Base-by-base conservation (phyloP, 2,329 filamentous ascomycete genomes). In the Fusarium miscanthi region DNA sequence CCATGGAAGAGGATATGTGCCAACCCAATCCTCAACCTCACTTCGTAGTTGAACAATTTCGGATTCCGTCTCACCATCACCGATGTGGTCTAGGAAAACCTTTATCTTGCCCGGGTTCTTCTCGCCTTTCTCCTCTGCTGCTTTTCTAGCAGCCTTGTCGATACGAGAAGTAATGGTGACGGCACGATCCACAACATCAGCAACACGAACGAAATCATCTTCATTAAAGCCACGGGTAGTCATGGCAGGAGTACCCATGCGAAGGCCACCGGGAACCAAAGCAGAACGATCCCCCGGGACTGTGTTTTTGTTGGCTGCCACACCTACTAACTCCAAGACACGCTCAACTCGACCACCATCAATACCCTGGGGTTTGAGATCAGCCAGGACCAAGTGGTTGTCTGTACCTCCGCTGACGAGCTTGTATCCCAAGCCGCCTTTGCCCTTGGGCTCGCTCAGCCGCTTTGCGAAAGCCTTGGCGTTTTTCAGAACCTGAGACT, bases 281-380 rank as follows among this genome's bases (percentile, higher is more conserved):
- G 96, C 96, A 2, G 94, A 97, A 80, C 92, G 94, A 84, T 99
- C 96, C 46, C 95, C 96, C 2, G 96, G 96, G 0, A 98, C 95
- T 12, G 96, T 98, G 86, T 99, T 99, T 89, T 99, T 99, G 88
- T 99, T 99, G 81, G 93, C 93, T n/a, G 96, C 96, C 58, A 98
- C 95, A 77, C 95, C 95, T 74, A 97, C 94, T 51, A 97, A 90
- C 82, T 98, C 95, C 30, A 98, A 88, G 21, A 97, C 91, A 51
- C 94, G 91, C 85, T 98, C 95, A 19, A 97, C 94, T 59, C 95
- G 92, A 30, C 93, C 92, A 75, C 95, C 95, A 79, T 99, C 96
- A 69, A 99, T 91, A 64, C 88, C 88, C 80, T 96, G 93, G 41
- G 93, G 91, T 85, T 97, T 97, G 56, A 99, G 89, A 82, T 99